Conservation (phyloP, 768 basidiomycete species). For the Cubamyces lactineus region DNA sequence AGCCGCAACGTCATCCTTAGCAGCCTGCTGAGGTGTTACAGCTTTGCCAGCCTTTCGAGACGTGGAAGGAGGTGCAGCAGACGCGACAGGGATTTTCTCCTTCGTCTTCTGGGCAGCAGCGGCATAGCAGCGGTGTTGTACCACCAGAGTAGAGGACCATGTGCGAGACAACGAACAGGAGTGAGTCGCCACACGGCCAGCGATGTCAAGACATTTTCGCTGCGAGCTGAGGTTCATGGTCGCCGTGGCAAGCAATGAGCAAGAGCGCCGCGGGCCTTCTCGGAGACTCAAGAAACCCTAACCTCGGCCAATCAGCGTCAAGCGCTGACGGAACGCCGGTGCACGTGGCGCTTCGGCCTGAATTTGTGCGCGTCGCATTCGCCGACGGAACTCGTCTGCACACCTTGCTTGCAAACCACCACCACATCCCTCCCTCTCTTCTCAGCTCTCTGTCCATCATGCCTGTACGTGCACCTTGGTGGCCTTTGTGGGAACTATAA, state of each 20-base stretch:
- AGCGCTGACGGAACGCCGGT: slow-evolving; percentile 14
- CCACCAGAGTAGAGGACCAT: slow-evolving; percentile 15
- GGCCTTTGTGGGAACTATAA: neutral
- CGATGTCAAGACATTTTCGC: slow-evolving; percentile 23
- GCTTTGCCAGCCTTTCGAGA: slow-evolving; percentile 9
- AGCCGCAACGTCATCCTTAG: neutral
- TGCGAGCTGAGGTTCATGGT: slow-evolving; percentile 19
- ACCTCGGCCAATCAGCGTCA: slow-evolving; percentile 13
- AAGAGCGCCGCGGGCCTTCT: slow-evolving; percentile 5
- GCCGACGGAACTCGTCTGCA: slow-evolving; percentile 22
- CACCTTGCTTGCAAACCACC: slow-evolving; percentile 26
- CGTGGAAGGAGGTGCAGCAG: slow-evolving; percentile 6
- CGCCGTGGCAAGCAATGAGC: slow-evolving; percentile 16
- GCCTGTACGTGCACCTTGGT: slow-evolving; percentile 46
- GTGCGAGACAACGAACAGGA: slow-evolving; percentile 10
- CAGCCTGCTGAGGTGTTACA: neutral
- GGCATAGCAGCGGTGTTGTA: slow-evolving; percentile 20
- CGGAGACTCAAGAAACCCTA: slow-evolving; percentile 1
- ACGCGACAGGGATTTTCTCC: slow-evolving; percentile 12
- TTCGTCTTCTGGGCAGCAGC: slow-evolving; percentile 17
- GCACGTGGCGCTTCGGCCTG: slow-evolving; percentile 30
- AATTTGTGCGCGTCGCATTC: slow-evolving; percentile 27
- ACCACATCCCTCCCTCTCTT: slow-evolving; percentile 20
- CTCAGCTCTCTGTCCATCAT: slow-evolving; percentile 36
- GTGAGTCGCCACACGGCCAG: slow-evolving; percentile 1